Conservation (phyloP, 2,329 filamentous ascomycete species). For the Metarhizium rileyi region DNA sequence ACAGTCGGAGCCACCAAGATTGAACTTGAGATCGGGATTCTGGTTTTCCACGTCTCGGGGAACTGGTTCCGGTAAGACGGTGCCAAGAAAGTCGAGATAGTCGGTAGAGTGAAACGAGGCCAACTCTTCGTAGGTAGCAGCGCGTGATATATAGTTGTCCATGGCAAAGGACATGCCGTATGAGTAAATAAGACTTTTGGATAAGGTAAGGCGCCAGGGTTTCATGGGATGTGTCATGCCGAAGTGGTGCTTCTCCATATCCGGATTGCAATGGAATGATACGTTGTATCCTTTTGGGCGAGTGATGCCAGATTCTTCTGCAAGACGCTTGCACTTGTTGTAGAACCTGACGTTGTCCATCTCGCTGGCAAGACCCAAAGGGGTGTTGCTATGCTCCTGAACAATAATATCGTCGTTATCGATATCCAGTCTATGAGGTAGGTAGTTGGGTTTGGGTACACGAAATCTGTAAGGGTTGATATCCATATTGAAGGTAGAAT, state of each 20-base stretch:
- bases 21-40: slow-evolving; percentile 62
- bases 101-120: slow-evolving; percentile 78
- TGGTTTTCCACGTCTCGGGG: slow-evolving; percentile 56
- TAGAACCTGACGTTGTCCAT: slow-evolving; percentile 47
- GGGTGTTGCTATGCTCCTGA: slow-evolving; percentile 38
- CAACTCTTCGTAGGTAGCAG: slow-evolving; percentile 81
- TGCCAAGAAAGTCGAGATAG: slow-evolving; percentile 82
- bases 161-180: slow-evolving; percentile 96
- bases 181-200: slow-evolving; percentile 86
- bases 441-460: slow-evolving; percentile 49
- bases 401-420: slow-evolving; percentile 43
- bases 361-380: slow-evolving; percentile 40
- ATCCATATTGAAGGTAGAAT: slow-evolving; percentile 17
- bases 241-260: slow-evolving; percentile 95
- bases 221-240: slow-evolving; percentile 98
- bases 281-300: slow-evolving; percentile 81
- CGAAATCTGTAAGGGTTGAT: slow-evolving; percentile 41
- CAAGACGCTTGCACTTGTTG: slow-evolving; percentile 46
- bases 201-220: slow-evolving; percentile 90
- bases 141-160: slow-evolving; percentile 81
- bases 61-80: slow-evolving; percentile 54
- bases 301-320: slow-evolving; percentile 58
- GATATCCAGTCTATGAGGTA: slow-evolving; percentile 43
- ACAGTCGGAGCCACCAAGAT: slow-evolving; percentile 84
- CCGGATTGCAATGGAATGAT: slow-evolving; percentile 90